Evolutionary conservation across 2,329 filamentous ascomycete genomes (phyloP).

Genomic region (Fusarium anguioides): DNA sequence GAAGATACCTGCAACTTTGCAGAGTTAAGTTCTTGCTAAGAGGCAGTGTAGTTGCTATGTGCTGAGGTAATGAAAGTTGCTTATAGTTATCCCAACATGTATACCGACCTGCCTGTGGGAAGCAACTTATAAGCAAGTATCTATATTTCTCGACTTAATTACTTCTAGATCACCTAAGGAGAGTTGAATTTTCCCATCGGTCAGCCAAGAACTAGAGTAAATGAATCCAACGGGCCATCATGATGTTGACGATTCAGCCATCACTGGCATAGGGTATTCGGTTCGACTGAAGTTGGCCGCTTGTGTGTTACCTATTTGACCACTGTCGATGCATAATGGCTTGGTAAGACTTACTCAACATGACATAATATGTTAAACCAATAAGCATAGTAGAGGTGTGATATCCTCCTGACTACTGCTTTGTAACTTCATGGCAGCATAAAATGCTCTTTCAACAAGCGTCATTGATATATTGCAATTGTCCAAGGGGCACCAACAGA

Average conservation of each 20-base stretch:
- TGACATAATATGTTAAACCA: conserved; percentile 1
- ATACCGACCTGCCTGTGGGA: neutral
- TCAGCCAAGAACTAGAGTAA: neutral
- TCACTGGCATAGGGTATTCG: neutral
- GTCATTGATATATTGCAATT: neutral
- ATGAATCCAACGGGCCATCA: neutral
- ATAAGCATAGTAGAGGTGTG: neutral
- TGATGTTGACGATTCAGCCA: neutral
- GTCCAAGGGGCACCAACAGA: neutral
- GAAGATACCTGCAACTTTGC: neutral
- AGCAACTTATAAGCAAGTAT: neutral
- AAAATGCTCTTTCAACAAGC: neutral
- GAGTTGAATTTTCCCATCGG: neutral
- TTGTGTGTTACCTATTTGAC: neutral
- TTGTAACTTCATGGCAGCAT: neutral
- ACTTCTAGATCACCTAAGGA: neutral
- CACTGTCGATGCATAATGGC: neutral
- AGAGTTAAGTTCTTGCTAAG: neutral
- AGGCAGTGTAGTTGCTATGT: neutral
- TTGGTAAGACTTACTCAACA: conserved; percentile 32
- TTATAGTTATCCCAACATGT: neutral
- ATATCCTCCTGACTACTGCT: no score
- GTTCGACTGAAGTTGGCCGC: neutral
- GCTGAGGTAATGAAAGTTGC: neutral
- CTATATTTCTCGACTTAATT: neutral